phyloP scores from a whole-genome alignment of 2,329 filamentous ascomycete species.

The Penicillium glabrum region DNA sequence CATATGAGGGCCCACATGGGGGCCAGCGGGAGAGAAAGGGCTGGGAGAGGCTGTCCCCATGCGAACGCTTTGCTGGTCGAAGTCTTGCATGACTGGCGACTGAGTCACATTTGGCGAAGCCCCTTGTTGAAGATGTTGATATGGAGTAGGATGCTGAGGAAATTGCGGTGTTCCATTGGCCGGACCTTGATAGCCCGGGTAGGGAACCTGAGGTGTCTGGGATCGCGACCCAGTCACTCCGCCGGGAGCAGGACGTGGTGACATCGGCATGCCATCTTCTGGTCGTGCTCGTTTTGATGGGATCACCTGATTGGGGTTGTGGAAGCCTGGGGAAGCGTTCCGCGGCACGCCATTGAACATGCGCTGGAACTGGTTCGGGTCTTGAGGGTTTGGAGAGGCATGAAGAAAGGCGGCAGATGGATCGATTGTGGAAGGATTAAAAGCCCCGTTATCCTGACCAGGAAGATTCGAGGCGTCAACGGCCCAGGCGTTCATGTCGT shows the following conservation, averaged over 20 bases:
- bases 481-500: conserved; percentile 55
- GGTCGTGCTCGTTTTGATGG: conserved; percentile 85
- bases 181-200: conserved; percentile 68
- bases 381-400: conserved; percentile 46
- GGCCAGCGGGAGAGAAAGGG: conserved; percentile 76
- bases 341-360: conserved; percentile 84
- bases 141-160: conserved; percentile 63
- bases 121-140: conserved; percentile 79
- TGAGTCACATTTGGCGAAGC: conserved; percentile 82
- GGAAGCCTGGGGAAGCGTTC: conserved; percentile 77
- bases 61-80: conserved; percentile 65
- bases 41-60: conserved; percentile 92
- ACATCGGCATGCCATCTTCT: conserved; percentile 82
- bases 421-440: conserved; percentile 47
- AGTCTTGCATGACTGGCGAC: conserved; percentile 85
- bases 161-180: conserved; percentile 63
- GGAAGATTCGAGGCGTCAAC: conserved; percentile 49
- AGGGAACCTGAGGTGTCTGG: conserved; percentile 80
- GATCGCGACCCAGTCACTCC: conserved; percentile 81
- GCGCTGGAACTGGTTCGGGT: conserved; percentile 55
- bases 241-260: conserved; percentile 72
- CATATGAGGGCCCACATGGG: conserved; percentile 69
- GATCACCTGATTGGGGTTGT: conserved; percentile 77
- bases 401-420: conserved; percentile 50
- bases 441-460: conserved; percentile 51